Base-by-base conservation (phyloP, 768 basidiomycete species). In the Boletus rubescentipes region DNA sequence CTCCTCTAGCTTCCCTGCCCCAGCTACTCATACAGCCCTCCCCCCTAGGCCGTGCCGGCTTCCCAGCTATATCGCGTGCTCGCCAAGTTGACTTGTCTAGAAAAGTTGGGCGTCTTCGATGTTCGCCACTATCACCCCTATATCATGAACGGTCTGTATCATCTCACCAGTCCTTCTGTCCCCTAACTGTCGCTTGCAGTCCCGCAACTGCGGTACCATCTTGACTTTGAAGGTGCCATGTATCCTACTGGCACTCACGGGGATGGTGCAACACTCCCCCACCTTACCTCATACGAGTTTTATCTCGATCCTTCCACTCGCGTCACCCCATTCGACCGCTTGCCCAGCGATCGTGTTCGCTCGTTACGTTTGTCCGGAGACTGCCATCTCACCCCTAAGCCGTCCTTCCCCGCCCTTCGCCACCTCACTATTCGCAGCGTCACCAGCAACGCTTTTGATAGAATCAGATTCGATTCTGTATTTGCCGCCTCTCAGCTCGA, bases 191-290 rank as follows among this genome's bases (percentile, higher is more conserved):
- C 40, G 2, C 35, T 10, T 38, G 35, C 40, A 65, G 63, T 61
- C n/a, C 64, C 61, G 9, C 54, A 62, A 42, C 43, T 49, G 41
- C 57, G 60, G 35, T 61, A 61, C 39, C 58, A 42, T 50, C 54
- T 71, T 32, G 57, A 71, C 47, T 75, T 74, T 57, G 75, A 76
- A 55, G 55, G 65, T n/a, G 70, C 71, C 6, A 69, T 77, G 67
- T 76, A 69, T 44, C 76, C 73, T 12, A 1, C 36, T 21, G 7
- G 15, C 0, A n/a, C 21, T 34, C 46, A 29, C 30, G 21, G 10
- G 9, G 53, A 46, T 26, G 11, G 29, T 31, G 23, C 14, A 14
- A 30, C 46, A 23, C 51, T 46, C 20, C 43, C 61, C 14, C 52
- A 20, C 54, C 65, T 74, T 15, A 30, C 46, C 18, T 54, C 63